Evolutionary conservation across 2,329 filamentous ascomycete species (phyloP).

Genomic region (Aspergillus fischeri): DNA sequence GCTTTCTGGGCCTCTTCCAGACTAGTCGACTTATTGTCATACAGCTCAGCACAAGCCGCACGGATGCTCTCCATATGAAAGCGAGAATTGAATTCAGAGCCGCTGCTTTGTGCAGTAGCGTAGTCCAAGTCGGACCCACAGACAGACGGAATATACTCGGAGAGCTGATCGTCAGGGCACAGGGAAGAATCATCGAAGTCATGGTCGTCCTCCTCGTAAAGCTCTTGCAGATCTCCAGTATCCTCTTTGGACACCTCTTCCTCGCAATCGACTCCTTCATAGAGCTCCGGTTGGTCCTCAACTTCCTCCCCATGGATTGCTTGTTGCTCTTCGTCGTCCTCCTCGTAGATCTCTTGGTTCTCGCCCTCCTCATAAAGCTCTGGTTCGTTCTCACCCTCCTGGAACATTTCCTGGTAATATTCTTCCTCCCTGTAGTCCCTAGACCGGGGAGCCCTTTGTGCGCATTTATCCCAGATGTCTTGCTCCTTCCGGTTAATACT

Average conservation of each 20-base stretch:
- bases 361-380: not conserved
- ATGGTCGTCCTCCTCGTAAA: not conserved
- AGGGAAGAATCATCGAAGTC: not conserved
- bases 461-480: not conserved
- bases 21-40: not conserved
- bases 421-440: not conserved
- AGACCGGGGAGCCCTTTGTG: not conserved
- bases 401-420: not conserved
- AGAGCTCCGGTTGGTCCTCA: not conserved
- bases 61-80: not conserved
- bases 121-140: constrained; percentile 3
- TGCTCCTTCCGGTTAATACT: not conserved
- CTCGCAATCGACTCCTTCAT: not conserved
- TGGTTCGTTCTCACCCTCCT: not conserved
- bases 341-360: not conserved
- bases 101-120: constrained; percentile 2
- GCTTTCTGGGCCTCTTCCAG: not conserved
- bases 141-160: not conserved
- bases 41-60: not conserved
- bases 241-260: not conserved
- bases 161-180: not conserved
- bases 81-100: not conserved
- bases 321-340: not conserved
- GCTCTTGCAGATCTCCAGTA: not conserved
- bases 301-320: not conserved